These are phyloP conservation scores for Bruguiera parviflora DNA, from an alignment of 345 rosid genomes.

Conservation along the genomic window DNA sequence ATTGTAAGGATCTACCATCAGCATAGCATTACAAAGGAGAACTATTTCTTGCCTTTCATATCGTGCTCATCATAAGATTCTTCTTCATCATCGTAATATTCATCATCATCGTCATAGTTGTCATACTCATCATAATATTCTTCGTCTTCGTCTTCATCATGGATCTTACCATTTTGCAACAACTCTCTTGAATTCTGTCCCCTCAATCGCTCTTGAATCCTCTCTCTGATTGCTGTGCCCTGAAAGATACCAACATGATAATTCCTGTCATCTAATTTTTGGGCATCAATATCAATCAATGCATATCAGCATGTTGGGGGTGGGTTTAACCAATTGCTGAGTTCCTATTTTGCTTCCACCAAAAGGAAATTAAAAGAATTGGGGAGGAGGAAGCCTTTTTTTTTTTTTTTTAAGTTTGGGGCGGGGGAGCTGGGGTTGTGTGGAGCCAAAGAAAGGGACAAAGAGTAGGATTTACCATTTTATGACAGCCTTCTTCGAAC, in stretches of 20 bases:
- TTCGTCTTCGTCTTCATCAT: slow-evolving; percentile 26
- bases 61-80: slow-evolving; percentile 11
- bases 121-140: slow-evolving; percentile 32
- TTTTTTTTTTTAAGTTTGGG: too few relatives aligned
- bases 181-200: slow-evolving; percentile 42
- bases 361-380: background rate
- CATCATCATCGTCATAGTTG: slow-evolving; percentile 20
- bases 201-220: slow-evolving; percentile 50
- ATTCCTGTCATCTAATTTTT: too few relatives aligned
- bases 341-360: background rate
- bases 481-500: slow-evolving; percentile 69
- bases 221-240: slow-evolving; percentile 64
- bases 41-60: background rate
- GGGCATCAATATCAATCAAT: too few relatives aligned
- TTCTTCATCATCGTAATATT: slow-evolving; percentile 20
- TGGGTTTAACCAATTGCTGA: background rate
- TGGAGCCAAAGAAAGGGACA: background rate
- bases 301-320: too few relatives aligned
- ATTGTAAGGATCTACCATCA: background rate
- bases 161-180: slow-evolving; percentile 23
- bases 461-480: slow-evolving; percentile 41
- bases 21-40: background rate
- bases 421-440: background rate
- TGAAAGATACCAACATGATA: slow-evolving; percentile 5
- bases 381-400: too few relatives aligned